Evolutionary conservation across 331 rosid genomes (phyloP).

Genomic region (Cydonia oblonga): DNA sequence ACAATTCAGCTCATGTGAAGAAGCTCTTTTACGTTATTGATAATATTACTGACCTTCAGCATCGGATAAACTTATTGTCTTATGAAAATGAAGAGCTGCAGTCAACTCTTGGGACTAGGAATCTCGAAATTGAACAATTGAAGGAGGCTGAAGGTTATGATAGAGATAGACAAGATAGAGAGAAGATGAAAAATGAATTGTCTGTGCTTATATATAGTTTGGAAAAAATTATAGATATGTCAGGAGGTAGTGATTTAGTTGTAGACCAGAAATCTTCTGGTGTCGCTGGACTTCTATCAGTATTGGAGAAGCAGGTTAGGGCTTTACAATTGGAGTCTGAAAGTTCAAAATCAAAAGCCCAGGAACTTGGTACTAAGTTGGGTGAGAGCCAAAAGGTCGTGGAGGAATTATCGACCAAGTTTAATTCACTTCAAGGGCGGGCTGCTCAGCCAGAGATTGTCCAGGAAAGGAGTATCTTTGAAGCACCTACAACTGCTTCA

Average conservation of each 20-base stretch:
- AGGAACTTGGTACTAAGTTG: conserved; percentile 61
- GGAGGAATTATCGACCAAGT: conserved; percentile 62
- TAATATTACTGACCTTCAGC: conserved; percentile 35
- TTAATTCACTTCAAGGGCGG: conserved; percentile 47
- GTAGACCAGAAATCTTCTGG: conserved; percentile 41
- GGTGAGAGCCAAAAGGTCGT: conserved; percentile 54
- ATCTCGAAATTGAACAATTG: conserved; percentile 46
- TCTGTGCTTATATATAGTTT: conserved; percentile 41
- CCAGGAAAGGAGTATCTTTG: conserved; percentile 74
- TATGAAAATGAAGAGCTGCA: conserved; percentile 55
- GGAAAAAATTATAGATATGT: conserved; percentile 44
- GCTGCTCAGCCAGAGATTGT: conserved; percentile 45
- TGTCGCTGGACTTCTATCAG: conserved; percentile 42
- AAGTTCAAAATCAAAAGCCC: conserved; percentile 57
- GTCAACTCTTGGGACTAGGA: conserved; percentile 35
- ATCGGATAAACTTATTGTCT: conserved; percentile 41
- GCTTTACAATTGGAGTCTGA: conserved; percentile 51
- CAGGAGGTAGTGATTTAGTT: conserved; percentile 39
- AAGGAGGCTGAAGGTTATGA: conserved; percentile 36
- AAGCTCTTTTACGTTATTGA: conserved; percentile 65
- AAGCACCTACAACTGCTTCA: conserved; percentile 56
- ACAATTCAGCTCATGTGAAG: conserved; percentile 36
- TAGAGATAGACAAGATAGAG: conserved; percentile 40
- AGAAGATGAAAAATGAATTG: conserved; percentile 50
- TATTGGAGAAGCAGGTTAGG: conserved; percentile 48